Percentiles rank a stretch among this genome's conserved stretches.
Conservation (phyloP, 106 monocot genomes). For the Dioscorea dumetorum region DNA sequence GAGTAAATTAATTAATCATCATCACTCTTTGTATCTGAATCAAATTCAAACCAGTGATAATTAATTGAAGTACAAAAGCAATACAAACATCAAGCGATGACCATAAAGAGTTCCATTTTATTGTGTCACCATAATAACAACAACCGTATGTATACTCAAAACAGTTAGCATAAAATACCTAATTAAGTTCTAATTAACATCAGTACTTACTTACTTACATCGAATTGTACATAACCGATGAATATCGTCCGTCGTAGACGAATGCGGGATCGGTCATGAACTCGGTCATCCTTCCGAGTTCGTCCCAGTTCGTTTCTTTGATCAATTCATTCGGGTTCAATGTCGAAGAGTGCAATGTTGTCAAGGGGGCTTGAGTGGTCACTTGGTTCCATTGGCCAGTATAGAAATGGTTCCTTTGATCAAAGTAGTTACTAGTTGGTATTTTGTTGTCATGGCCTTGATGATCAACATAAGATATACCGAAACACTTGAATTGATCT, state of each 20-base stretch:
- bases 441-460: not conserved
- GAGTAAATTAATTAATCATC: no score
- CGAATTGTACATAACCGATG: not conserved
- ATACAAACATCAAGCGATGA: no score
- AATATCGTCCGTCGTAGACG: not conserved
- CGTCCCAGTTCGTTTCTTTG: conserved; percentile 56
- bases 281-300: conserved; percentile 62
- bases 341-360: not conserved
- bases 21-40: no score
- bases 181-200: no score
- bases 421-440: not conserved
- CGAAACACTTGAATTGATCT: conserved; percentile 9
- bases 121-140: no score
- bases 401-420: conserved; percentile 16
- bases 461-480: not conserved
- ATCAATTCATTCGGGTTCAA: conserved; percentile 11
- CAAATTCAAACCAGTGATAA: no score
- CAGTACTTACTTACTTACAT: no score
- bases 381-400: conserved; percentile 24
- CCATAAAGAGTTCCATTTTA: no score
- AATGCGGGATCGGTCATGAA: conserved; percentile 21
- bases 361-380: not conserved
- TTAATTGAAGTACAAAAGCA: no score
- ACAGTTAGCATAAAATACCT: no score
- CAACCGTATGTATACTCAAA: no score